A percentile compares a stretch with the other conserved stretches of the same genome.
Conservation (phyloP, 805 yeast genomes). For the Candida bentonensis region DNA sequence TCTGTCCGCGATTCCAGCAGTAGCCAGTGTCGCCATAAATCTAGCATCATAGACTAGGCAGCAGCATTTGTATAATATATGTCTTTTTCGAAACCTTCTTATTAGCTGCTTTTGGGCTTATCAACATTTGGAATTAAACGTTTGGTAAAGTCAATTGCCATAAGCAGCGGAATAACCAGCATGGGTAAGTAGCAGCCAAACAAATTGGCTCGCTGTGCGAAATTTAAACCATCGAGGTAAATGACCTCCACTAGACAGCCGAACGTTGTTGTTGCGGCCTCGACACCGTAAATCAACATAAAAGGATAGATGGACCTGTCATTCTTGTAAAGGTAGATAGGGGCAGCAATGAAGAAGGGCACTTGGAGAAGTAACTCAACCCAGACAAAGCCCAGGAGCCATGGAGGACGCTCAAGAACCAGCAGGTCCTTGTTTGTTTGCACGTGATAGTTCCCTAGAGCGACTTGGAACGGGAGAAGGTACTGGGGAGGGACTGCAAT, state of each 20-base stretch:
- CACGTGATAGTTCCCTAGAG: conserved; percentile 46
- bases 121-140: conserved; percentile 17
- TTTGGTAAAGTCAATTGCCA: conserved; percentile 32
- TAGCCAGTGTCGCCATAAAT: not conserved
- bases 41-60: too few relatives aligned
- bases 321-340: conserved; percentile 21
- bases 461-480: conserved; percentile 34
- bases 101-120: conserved; percentile 4
- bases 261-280: conserved; percentile 69
- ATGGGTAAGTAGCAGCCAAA: conserved; percentile 55
- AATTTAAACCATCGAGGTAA: conserved; percentile 24
- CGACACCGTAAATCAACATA: conserved; percentile 58
- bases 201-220: conserved; percentile 29
- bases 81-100: too few relatives aligned
- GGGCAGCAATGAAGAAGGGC: conserved; percentile 53
- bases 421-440: conserved; percentile 58
- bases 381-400: conserved; percentile 62
- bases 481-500: conserved; percentile 46
- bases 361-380: conserved; percentile 64
- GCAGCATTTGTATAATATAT: too few relatives aligned
- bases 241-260: conserved; percentile 36
- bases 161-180: conserved; percentile 44
- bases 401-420: conserved; percentile 41
- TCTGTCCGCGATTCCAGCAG: not conserved
- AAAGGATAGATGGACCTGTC: conserved; percentile 24